Conservation (phyloP, 352 stramenopile genomes). For the Pythium aphanidermatum region DNA sequence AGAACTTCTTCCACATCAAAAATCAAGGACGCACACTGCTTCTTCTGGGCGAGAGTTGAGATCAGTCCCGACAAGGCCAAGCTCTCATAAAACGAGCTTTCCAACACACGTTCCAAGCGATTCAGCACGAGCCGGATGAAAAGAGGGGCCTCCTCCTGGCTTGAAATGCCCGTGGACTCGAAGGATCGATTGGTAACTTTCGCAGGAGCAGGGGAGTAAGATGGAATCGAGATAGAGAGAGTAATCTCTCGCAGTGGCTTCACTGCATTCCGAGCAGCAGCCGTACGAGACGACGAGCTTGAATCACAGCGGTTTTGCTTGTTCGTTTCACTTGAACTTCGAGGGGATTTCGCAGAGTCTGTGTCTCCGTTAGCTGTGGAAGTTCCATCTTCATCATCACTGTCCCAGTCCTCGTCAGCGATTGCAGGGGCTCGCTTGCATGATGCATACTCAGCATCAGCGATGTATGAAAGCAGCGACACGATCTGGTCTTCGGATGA, state of each 20-base stretch:
- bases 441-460: conserved; percentile 71
- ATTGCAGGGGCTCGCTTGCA: conserved; percentile 53
- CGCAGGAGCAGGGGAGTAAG: conserved; percentile 46
- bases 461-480: conserved; percentile 81
- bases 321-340: neutral
- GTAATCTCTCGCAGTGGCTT: conserved; percentile 62
- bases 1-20: conserved; percentile 49
- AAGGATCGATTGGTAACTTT: too few relatives aligned
- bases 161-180: too few relatives aligned
- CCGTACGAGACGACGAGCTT: conserved; percentile 36
- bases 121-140: conserved; percentile 76
- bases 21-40: conserved; percentile 34
- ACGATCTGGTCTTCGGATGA: conserved; percentile 58
- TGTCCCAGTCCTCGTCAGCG: conserved; percentile 38
- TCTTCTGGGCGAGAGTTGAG: conserved; percentile 62
- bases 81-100: conserved; percentile 83
- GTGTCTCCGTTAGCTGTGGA: conserved; percentile 16
- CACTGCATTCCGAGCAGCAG: conserved; percentile 51
- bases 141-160: too few relatives aligned
- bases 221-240: conserved; percentile 60
- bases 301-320: conserved; percentile 8
- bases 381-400: conserved; percentile 43
- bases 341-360: neutral
- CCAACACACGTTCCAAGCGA: conserved; percentile 63
- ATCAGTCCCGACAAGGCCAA: conserved; percentile 74